Evolutionary conservation across 148 eudicot genomes (phyloP), one percentile per base, ranked within the genome.

Genomic region (Fagopyrum tataricum): DNA sequence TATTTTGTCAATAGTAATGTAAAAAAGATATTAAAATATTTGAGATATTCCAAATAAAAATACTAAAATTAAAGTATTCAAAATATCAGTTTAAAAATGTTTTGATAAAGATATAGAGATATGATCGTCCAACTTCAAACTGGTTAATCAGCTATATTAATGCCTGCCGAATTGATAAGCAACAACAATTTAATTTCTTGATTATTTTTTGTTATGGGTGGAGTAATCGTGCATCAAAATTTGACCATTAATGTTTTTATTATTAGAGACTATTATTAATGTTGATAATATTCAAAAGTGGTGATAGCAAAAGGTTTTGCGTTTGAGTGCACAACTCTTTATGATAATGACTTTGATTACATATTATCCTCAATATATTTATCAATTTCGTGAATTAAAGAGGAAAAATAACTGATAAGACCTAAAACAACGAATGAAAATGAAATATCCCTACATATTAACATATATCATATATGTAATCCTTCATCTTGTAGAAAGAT

Each of bases 311-410:
- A 64, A 37, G 69, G 69, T 18, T 64, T 64, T 64, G 69, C 43
- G 69, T 64, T 64, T 64, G 69, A 31, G 69, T 64, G 69, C 39
- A 64, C 69, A 64, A 64, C 69, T 64, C 69, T 37, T 62, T 37
- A 37, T 64, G 69, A 64, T 64, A 64, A 64, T 31, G 69, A 64
- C 69, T 14, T 13, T 58, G 39, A 59, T 59, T 24, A 59, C 66
- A 4, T 11, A 59, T 59, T 24, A 59, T 59, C 39, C 15, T 59
- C 39, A 4, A 31, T 13, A 46, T 46, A 37, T 39, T 39, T 14
- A 31, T 31, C 42, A 62, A 26, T 11, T 59, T 7, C 67, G 12
- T 11, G 24, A 13, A 62, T 46, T 46, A 46, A 46, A 46, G 10
- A 46, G 49, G 13, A 10, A 46, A 46, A 46, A 2, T 8, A 46